These are phyloP conservation scores for Macadamia integrifolia DNA, from an alignment of 164 flowering plant species.

Conservation along the genomic window DNA sequence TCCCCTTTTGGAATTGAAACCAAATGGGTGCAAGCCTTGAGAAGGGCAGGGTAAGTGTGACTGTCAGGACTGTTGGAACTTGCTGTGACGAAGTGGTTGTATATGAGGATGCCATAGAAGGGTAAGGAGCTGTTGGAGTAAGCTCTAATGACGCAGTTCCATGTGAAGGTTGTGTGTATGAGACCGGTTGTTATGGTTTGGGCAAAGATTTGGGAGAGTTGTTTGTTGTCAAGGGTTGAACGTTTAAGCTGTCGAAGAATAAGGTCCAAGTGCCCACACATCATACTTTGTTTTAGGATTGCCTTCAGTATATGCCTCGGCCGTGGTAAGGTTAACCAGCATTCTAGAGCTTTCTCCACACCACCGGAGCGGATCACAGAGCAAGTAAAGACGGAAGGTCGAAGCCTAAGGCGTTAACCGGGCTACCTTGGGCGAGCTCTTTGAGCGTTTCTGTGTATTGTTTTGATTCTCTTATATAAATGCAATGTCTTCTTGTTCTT, in stretches of 20 bases:
- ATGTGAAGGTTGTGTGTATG: slow-evolving; percentile 19
- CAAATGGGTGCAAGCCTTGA: slow-evolving; percentile 24
- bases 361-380: too few relatives aligned
- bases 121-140: slow-evolving; percentile 26
- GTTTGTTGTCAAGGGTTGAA: slow-evolving; percentile 7
- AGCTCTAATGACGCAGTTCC: slow-evolving; percentile 31
- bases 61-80: slow-evolving; percentile 17
- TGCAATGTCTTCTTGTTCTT: too few relatives aligned
- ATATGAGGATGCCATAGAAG: slow-evolving; percentile 19
- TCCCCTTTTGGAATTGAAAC: slow-evolving; percentile 17
- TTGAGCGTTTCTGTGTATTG: too few relatives aligned
- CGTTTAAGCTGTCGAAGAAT: slow-evolving; percentile 4
- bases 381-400: too few relatives aligned
- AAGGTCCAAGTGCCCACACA: not conserved
- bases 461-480: too few relatives aligned
- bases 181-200: slow-evolving; percentile 24
- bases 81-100: slow-evolving; percentile 22
- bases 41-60: slow-evolving; percentile 22
- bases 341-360: too few relatives aligned
- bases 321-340: too few relatives aligned
- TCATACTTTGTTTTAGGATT: too few relatives aligned
- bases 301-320: too few relatives aligned
- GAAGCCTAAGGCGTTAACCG: too few relatives aligned
- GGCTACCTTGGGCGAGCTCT: too few relatives aligned
- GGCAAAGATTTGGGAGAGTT: slow-evolving; percentile 19